Base-by-base conservation (phyloP, 1,284 basidiomycete genomes). In the Mycena citricolor region DNA sequence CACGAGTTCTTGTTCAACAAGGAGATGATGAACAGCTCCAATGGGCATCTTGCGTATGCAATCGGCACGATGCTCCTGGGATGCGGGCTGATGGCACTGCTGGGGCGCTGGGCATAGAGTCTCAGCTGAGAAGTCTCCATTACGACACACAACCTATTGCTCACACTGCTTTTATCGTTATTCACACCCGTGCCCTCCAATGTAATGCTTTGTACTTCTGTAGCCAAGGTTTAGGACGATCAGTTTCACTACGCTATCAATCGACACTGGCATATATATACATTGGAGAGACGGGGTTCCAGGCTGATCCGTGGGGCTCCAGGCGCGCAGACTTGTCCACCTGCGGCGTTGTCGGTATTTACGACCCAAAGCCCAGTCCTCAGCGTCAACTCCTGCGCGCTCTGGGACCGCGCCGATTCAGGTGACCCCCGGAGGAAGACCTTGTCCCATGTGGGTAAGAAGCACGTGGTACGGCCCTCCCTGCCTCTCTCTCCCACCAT, bases 1-100 rank as follows among this genome's bases (percentile, higher is more conserved):
- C 93, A 95, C 61, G 93, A 95, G 59, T 94, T 97, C 66, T 62
- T 97, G 37, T 91, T 95, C 66, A 92, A 82, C 70, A 79, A 81
- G 45, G 77, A 86, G 42, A 92, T 94, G 85, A 81, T 85, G 62
- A 73, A 76, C 39, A 79, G 76, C 16, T 80, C 80, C 16, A 79
- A 78, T 43, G 57, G 61, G 21, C 82, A 81, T 62, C 64, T 94
- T 23, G 66, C 71, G 2, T 94, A 86, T 55, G 81, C 88, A 14
- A 58, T 91, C 49, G 63, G 67, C 20, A 87, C 81, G 59, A 91
- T 94, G 84, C 57, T 83, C 14, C 55, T 83, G 11, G 91, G 92
- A 14, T 83, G 83, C 30, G 90, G 73, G 1, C 46, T 94, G 17
- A 95, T 94, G 91, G 79, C 90, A 2, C 72, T 94, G 13, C 75